phyloP scores from a whole-genome alignment of 371 early-diverging fungal genomes.

The Mucor lusitanicus region DNA sequence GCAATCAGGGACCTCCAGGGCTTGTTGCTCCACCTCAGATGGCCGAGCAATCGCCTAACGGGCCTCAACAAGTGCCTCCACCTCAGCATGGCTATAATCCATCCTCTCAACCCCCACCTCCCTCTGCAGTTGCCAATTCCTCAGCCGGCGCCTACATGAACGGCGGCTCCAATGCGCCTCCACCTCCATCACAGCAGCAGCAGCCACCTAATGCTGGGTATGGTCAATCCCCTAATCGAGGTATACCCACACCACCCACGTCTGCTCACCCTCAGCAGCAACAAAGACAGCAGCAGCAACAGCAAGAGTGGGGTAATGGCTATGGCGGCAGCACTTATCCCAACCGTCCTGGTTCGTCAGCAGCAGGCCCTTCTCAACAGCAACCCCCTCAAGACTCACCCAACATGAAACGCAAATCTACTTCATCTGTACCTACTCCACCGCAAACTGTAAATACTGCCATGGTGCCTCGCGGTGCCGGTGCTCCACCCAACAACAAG shows the following conservation, averaged over 20 bases:
- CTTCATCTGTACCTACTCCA: constrained; percentile 14
- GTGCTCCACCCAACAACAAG: constrained; percentile 2
- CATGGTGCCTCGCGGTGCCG: constrained; percentile 2
- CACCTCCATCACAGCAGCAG: constrained; percentile 16
- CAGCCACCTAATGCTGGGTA: constrained; percentile 13
- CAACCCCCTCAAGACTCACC: constrained; percentile 14
- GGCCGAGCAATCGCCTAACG: constrained; percentile 33
- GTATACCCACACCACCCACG: constrained; percentile 27
- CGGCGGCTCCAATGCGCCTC: background rate
- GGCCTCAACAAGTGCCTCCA: constrained; percentile 17
- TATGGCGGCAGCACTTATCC: constrained; percentile 13
- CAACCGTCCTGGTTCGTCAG: background rate
- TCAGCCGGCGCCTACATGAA: constrained; percentile 9
- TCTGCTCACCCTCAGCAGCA: constrained; percentile 23
- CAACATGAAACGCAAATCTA: constrained; percentile 12
- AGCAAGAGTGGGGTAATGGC: constrained; percentile 20
- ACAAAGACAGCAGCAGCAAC: constrained; percentile 3
- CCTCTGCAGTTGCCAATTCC: constrained; percentile 3
- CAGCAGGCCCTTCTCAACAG: background rate
- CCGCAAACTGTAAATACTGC: constrained; percentile 9
- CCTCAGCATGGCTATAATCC: constrained; percentile 9
- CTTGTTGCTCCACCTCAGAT: constrained; percentile 45
- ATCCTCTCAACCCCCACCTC: constrained; percentile 10
- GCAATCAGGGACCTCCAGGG: constrained; percentile 41
- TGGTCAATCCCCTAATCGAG: constrained; percentile 28